phyloP scores from a whole-genome alignment of 2,329 filamentous ascomycete genomes.

The Beauveria varroae region DNA sequence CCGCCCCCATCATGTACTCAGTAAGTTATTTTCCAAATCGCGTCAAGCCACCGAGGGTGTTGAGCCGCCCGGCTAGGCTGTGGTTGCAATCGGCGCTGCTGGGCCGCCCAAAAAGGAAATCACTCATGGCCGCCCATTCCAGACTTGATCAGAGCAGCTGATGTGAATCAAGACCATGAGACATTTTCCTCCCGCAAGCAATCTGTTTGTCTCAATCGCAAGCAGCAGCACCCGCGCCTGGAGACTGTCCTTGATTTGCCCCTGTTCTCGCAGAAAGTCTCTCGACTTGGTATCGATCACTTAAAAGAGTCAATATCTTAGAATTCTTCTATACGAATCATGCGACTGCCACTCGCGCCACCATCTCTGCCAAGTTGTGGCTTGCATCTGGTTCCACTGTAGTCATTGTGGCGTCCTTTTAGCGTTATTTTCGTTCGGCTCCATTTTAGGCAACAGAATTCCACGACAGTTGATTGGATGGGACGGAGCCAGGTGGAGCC shows the following conservation, averaged over 20 bases:
- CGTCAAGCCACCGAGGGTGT: neutral
- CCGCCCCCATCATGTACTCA: too few species aligned
- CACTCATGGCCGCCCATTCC: neutral
- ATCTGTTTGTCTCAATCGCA: neutral
- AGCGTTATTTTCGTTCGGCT: neutral
- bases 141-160: neutral
- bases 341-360: neutral
- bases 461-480: neutral
- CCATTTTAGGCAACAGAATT: conserved; percentile 9
- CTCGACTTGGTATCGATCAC: too few species aligned
- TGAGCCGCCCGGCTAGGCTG: too few species aligned
- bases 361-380: neutral
- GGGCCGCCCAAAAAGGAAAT: neutral
- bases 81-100: neutral
- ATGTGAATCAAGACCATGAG: neutral
- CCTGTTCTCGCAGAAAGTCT: too few species aligned
- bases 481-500: neutral
- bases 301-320: too few species aligned
- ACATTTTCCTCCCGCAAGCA: neutral
- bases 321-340: too few species aligned
- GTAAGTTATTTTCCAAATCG: neutral
- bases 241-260: too few species aligned
- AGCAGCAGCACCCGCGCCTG: neutral
- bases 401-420: neutral
- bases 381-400: neutral